These are phyloP conservation scores for Neurospora sp. DNA, from an alignment of 495 filamentous ascomycete species.

Conservation along the genomic window DNA sequence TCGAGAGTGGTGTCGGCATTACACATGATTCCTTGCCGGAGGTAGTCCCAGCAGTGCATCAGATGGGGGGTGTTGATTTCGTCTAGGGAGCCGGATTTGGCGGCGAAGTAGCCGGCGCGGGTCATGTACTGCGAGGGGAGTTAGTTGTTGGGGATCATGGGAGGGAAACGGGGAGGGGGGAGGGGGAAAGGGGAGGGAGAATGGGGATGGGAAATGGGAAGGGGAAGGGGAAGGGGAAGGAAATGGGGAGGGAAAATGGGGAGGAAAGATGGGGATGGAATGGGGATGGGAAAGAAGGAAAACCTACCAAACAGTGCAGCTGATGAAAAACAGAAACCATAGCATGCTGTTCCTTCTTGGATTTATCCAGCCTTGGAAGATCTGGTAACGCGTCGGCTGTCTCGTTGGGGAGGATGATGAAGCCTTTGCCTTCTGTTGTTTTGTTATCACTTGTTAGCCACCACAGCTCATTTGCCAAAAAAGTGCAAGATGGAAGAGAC, in stretches of 20 bases:
- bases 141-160: too few species aligned
- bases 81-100: background rate
- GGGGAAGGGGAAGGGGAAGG: too few species aligned
- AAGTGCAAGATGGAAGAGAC: too few species aligned
- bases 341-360: background rate
- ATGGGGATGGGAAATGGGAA: too few species aligned
- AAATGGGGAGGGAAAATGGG: too few species aligned
- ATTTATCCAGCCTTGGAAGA: background rate
- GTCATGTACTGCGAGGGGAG: background rate
- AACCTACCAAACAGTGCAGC: background rate
- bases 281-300: too few species aligned
- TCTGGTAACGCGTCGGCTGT: background rate
- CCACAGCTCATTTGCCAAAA: too few species aligned
- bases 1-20: constrained; percentile 7
- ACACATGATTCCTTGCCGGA: constrained; percentile 12
- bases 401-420: background rate
- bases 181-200: too few species aligned
- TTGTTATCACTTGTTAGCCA: too few species aligned
- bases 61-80: constrained; percentile 7
- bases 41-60: constrained; percentile 12
- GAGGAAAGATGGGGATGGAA: too few species aligned
- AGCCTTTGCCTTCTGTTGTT: constrained; percentile 3
- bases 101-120: constrained; percentile 1
- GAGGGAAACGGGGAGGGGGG: too few species aligned
- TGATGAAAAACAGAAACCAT: constrained; percentile 1